These are phyloP conservation scores for Hypoxylon sp. DNA, from an alignment of 2,329 filamentous ascomycete genomes.

Conservation along the genomic window DNA sequence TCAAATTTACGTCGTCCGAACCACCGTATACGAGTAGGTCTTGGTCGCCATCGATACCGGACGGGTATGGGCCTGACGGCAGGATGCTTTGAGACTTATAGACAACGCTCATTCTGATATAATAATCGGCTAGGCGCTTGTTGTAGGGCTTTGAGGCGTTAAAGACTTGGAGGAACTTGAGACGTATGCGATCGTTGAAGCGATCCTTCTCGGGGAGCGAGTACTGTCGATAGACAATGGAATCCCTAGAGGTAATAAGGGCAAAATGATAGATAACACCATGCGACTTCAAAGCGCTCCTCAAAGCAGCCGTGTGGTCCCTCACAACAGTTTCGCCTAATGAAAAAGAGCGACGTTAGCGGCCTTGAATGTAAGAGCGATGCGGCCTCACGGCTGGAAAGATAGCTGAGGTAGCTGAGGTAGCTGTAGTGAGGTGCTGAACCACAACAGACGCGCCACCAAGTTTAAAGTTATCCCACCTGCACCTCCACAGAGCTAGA, in stretches of 20 bases:
- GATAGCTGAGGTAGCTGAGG: constrained; percentile 5
- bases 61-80: constrained; percentile 64
- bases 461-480: constrained; percentile 6
- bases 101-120: constrained; percentile 64
- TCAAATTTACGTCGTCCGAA: constrained; percentile 55
- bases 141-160: constrained; percentile 48
- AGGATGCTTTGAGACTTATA: constrained; percentile 67
- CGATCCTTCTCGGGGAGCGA: constrained; percentile 44
- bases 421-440: constrained; percentile 1
- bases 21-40: constrained; percentile 62
- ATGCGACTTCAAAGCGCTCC: constrained; percentile 39
- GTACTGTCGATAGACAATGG: constrained; percentile 48
- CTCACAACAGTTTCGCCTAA: constrained; percentile 42
- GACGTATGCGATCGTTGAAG: constrained; percentile 56
- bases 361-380: constrained; percentile 44
- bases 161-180: constrained; percentile 60
- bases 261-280: constrained; percentile 37
- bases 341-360: constrained; percentile 36
- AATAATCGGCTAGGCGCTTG: constrained; percentile 44
- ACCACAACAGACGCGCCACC: constrained; percentile 25
- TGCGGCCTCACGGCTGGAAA: neutral
- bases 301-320: constrained; percentile 41
- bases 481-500: neutral
- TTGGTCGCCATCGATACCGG: constrained; percentile 56
- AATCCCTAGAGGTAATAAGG: constrained; percentile 20